Evolutionary conservation across 768 basidiomycete species (phyloP).

Genomic region (Russula lepida): DNA sequence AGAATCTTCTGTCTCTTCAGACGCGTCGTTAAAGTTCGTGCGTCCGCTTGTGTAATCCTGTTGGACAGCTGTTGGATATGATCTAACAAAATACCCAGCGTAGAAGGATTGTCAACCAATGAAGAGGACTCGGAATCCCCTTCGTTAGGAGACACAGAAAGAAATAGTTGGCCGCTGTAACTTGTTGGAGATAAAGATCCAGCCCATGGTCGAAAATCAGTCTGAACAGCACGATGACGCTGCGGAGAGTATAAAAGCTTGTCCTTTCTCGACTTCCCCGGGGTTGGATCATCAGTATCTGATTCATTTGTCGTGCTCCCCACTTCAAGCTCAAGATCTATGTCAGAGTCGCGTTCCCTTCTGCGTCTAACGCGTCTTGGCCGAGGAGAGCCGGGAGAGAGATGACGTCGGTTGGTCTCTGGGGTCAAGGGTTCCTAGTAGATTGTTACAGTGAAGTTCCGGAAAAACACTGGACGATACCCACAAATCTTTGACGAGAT

Average conservation of each 20-base stretch:
- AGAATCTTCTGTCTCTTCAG: conserved; percentile 84
- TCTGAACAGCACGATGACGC: conserved; percentile 50
- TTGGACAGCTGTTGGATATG: conserved; percentile 56
- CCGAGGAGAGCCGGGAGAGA: conserved; percentile 34
- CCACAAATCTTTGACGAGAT: conserved; percentile 27
- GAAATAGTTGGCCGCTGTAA: conserved; percentile 25
- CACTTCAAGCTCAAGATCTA: conserved; percentile 3
- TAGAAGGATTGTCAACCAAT: conserved; percentile 43
- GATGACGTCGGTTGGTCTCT: conserved; percentile 35
- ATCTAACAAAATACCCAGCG: conserved; percentile 50
- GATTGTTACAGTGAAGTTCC: neutral
- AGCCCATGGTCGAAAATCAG: conserved; percentile 36
- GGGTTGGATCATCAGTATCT: conserved; percentile 2
- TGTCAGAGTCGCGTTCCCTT: conserved; percentile 27
- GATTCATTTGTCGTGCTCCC: conserved; percentile 2
- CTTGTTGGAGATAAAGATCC: conserved; percentile 23
- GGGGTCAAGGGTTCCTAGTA: conserved; percentile 40
- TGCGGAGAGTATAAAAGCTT: neutral
- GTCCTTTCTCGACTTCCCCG: neutral
- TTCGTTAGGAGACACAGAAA: conserved; percentile 43
- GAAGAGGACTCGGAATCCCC: conserved; percentile 72
- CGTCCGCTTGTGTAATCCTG: conserved; percentile 66
- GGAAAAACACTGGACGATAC: conserved; percentile 15
- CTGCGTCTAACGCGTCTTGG: conserved; percentile 19
- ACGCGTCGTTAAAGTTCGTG: conserved; percentile 79